Conservation (phyloP, 208 protist genomes). For the Porcisia hertigi region DNA sequence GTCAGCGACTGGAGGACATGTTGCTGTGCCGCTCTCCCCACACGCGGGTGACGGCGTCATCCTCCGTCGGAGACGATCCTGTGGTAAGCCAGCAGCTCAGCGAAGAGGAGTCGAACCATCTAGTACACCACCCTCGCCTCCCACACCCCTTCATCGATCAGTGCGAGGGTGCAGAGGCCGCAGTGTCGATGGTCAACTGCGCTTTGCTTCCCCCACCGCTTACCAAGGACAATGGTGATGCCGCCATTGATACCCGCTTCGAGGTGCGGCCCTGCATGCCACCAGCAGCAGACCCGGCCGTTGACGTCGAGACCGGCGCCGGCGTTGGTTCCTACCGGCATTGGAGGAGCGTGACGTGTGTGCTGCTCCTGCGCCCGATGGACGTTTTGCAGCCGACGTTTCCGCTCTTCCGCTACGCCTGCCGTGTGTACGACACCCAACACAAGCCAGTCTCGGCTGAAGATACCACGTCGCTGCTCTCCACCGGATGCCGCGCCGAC, state of each 20-base stretch:
- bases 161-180: slow-evolving; percentile 1
- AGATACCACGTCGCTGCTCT: slow-evolving; percentile 25
- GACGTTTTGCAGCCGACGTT: slow-evolving; percentile 34
- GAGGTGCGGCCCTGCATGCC: slow-evolving; percentile 8
- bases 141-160: not conserved
- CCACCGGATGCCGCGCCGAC: slow-evolving; percentile 17
- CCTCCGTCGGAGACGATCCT: slow-evolving; percentile 3
- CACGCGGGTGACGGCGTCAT: slow-evolving; percentile 2
- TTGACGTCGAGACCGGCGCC: not conserved
- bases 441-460: slow-evolving; percentile 14
- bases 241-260: slow-evolving; percentile 15
- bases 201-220: not conserved
- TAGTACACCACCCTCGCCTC: not conserved
- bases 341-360: slow-evolving; percentile 60
- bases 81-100: not conserved
- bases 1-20: slow-evolving; percentile 50
- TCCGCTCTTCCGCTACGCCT: slow-evolving; percentile 59
- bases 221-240: slow-evolving; percentile 7
- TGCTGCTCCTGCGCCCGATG: slow-evolving; percentile 48
- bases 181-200: slow-evolving; percentile 3
- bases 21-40: slow-evolving; percentile 23
- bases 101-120: not conserved
- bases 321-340: slow-evolving; percentile 15
- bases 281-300: not conserved
- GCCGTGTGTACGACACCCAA: slow-evolving; percentile 27